Evolutionary conservation across 345 rosid species (phyloP).

Genomic region (Pistacia vera): DNA sequence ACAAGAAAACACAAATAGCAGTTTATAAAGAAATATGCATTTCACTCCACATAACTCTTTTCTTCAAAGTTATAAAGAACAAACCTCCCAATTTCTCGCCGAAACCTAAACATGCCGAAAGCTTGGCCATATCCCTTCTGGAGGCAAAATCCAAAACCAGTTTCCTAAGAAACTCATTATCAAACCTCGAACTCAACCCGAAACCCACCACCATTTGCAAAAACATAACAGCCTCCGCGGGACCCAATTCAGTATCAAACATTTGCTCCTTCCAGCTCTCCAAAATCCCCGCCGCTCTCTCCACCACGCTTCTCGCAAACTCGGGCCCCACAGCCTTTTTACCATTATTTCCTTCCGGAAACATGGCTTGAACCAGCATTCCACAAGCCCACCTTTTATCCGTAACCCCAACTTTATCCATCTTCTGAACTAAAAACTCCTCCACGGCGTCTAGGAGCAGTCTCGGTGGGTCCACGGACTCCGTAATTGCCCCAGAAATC

Average conservation of each 20-base stretch:
- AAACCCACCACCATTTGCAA: slow-evolving; percentile 55
- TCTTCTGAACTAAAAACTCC: slow-evolving; percentile 43
- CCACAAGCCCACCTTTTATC: slow-evolving; percentile 71
- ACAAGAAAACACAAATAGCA: background rate
- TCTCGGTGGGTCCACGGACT: slow-evolving; percentile 52
- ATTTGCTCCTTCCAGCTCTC: slow-evolving; percentile 43
- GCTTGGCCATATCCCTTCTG: slow-evolving; percentile 61
- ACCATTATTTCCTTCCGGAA: slow-evolving; percentile 30
- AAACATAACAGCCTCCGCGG: slow-evolving; percentile 61
- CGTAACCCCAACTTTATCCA: slow-evolving; percentile 41
- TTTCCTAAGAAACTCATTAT: slow-evolving; percentile 48
- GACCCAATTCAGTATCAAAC: slow-evolving; percentile 33
- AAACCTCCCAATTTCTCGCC: slow-evolving; percentile 52
- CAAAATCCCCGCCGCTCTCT: slow-evolving; percentile 38
- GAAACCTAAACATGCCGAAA: slow-evolving; percentile 43
- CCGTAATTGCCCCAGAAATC: slow-evolving; percentile 40
- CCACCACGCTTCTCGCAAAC: slow-evolving; percentile 38
- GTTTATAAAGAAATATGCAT: background rate
- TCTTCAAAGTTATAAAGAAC: slow-evolving; percentile 3
- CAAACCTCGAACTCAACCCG: slow-evolving; percentile 44
- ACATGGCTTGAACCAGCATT: slow-evolving; percentile 52
- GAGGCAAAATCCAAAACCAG: slow-evolving; percentile 49
- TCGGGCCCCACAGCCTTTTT: slow-evolving; percentile 21
- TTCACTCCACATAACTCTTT: background rate
- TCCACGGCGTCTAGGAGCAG: slow-evolving; percentile 58